Conservation (phyloP, 78 protist species). For the slime mould (Dictyostelium discoideum) region dicty_2.7 NC_007089.4:135501-136000, state of each 20-base stretch:
- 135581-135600: background rate
- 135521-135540: background rate
- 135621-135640: background rate
- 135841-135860: background rate
- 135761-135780: background rate
- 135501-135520: background rate
- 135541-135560: background rate
- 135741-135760: background rate
- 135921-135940: constrained; percentile 11
- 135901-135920: background rate
- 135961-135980: constrained; percentile 27
- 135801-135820: constrained; percentile 6
- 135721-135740: background rate
- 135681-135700: background rate
- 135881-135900: background rate
- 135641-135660: background rate
- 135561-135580: constrained; percentile 12
- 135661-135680: background rate
- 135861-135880: constrained; percentile 11
- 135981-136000: constrained; percentile 50
- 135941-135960: constrained; percentile 41
- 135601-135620: background rate
- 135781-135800: background rate
- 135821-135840: background rate
- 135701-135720: constrained; percentile 11